Base-by-base conservation (phyloP, 768 basidiomycete genomes). In the Leccinellum luteum region DNA sequence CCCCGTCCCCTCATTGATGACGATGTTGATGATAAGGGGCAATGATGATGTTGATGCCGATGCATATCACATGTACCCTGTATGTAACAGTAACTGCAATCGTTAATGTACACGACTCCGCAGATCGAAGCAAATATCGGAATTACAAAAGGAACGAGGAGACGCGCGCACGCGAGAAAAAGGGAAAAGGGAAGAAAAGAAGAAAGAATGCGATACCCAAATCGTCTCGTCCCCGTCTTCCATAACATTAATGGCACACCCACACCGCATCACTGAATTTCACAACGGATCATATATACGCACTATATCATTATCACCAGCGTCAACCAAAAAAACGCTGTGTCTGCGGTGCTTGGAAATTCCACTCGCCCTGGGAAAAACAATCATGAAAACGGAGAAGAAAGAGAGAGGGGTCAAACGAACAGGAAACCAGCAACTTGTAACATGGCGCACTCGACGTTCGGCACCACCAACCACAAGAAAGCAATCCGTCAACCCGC, bases 201-300 rank as follows among this genome's bases (percentile, higher is more conserved):
- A 35, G 35, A 35, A 35, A 17, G 35, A 35, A 35, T 17, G 35
- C 35, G 17, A 57, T 58, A 8, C 48, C 58, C 34, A 10, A 30
- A 30, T 47, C 54, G 17, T 35, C 35, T 35, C 38, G 17, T 38
- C 17, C 17, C 38, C 38, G 38, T 58, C 63, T 60, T 69, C 67
- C 67, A 69, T 69, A 65, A 31, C 60, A 38, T 65, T 65, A 15
- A 28, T 28, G 38, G 35, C 35, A 35, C 35, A 35, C 4, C 34
- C 35, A n/a, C 57, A 67, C 62, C n/a, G 58, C 43, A 67, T 65
- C 58, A 68, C 55, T 60, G 58, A 69, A 67, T 67, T 62, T 63
- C 57, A 67, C 38, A 38, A 38, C 38, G 38, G 8, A n/a, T 38
- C 38, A 38, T 38, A 38, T 38, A 17, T 17, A 28, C 28, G n/a